phyloP scores from a whole-genome alignment of 129 eudicot genomes.

The Centaurea solstitialis region DNA sequence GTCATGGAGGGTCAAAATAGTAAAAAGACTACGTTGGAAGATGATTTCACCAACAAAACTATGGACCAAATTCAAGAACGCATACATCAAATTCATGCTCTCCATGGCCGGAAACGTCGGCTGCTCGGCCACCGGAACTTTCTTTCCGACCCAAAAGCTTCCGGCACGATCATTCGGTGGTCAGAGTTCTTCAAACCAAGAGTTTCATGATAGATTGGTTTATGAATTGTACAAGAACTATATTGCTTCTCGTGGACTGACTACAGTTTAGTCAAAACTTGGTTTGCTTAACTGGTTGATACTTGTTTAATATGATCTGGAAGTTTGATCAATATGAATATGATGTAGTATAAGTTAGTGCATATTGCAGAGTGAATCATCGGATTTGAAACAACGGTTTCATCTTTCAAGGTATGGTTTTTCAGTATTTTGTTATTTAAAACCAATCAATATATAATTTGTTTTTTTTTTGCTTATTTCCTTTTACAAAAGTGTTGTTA shows the following conservation, averaged over 20 bases:
- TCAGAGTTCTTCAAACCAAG: not conserved
- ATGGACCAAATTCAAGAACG: constrained; percentile 15
- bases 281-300: not conserved
- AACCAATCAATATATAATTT: not conserved
- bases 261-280: not conserved
- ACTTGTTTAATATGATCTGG: not conserved
- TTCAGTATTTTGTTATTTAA: not conserved
- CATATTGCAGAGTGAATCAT: not conserved
- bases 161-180: not conserved
- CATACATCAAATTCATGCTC: not conserved
- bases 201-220: constrained; percentile 25
- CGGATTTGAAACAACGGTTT: not conserved
- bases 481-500: too few relatives aligned
- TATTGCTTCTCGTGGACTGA: constrained; percentile 28
- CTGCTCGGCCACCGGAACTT: constrained; percentile 1
- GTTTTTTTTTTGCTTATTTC: not conserved
- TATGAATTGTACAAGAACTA: constrained; percentile 26
- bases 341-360: not conserved
- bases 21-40: constrained; percentile 18
- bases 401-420: not conserved
- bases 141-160: constrained; percentile 6
- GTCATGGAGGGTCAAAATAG: constrained; percentile 20
- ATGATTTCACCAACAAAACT: constrained; percentile 20
- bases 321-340: not conserved
- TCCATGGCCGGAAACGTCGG: constrained; percentile 5